Percentiles rank a stretch among this genome's conserved stretches.
Conservation (phyloP, 257 asterid genomes). For the Penstemon eatonii region DNA sequence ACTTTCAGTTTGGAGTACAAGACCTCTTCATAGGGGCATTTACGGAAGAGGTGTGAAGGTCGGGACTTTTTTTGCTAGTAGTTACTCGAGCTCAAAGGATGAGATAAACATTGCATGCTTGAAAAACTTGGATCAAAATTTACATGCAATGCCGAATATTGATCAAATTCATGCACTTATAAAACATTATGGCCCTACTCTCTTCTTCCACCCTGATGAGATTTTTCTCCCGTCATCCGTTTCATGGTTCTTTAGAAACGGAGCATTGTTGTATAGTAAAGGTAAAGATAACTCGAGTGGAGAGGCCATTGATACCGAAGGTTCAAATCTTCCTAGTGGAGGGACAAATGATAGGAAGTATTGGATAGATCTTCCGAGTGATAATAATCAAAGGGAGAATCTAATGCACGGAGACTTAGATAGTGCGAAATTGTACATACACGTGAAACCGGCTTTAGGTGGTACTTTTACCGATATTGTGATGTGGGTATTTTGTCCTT, state of each 20-base stretch:
- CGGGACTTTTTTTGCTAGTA: constrained; percentile 71
- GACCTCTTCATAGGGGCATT: constrained; percentile 73
- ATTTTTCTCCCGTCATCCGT: constrained; percentile 80
- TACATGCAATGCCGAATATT: constrained; percentile 79
- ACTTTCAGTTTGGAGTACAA: constrained; percentile 52
- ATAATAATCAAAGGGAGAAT: constrained; percentile 39
- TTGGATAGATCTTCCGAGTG: constrained; percentile 83
- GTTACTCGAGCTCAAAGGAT: constrained; percentile 36
- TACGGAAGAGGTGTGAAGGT: constrained; percentile 64
- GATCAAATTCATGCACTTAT: constrained; percentile 73
- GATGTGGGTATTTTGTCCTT: constrained; percentile 91
- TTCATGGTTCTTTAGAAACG: constrained; percentile 79
- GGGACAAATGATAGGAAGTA: constrained; percentile 72
- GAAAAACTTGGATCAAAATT: constrained; percentile 56
- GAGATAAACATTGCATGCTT: constrained; percentile 62
- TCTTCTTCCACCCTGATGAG: constrained; percentile 86
- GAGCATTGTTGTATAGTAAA: constrained; percentile 56
- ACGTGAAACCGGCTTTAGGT: constrained; percentile 84
- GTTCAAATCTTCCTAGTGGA: constrained; percentile 74
- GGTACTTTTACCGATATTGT: constrained; percentile 87
- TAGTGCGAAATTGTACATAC: constrained; percentile 76
- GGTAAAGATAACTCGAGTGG: constrained; percentile 37
- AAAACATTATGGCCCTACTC: constrained; percentile 74
- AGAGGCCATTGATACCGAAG: constrained; percentile 55
- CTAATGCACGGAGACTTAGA: constrained; percentile 66